A percentile compares a stretch with the other conserved stretches of the same genome.
These are phyloP conservation scores for Naganishia liquefaciens DNA, from an alignment of 1,284 basidiomycete species.

Conservation along the genomic window DNA sequence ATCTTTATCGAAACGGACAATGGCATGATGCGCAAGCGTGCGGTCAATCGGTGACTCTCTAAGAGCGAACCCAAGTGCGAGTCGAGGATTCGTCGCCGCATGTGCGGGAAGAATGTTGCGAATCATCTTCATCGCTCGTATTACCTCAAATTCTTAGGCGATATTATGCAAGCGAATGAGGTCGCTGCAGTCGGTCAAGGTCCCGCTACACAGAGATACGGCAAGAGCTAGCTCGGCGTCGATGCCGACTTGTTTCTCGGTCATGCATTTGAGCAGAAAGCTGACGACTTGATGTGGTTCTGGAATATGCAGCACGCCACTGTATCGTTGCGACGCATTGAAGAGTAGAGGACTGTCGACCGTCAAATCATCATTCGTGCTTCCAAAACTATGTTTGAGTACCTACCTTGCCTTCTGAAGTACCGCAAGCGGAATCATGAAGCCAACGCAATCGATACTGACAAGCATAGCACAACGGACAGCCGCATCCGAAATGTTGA, in stretches of 20 bases:
- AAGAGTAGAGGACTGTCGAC: not conserved
- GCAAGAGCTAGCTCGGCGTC: not conserved
- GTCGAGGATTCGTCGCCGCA: conserved; percentile 5
- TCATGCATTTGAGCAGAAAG: conserved; percentile 1
- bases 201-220: not conserved
- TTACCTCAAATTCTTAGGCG: not conserved
- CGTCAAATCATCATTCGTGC: not conserved
- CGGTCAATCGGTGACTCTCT: not conserved
- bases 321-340: not conserved
- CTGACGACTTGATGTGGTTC: not conserved
- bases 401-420: not conserved
- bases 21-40: not conserved
- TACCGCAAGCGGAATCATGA: not conserved
- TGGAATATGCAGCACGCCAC: not conserved
- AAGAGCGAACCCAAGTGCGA: conserved; percentile 2
- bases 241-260: not conserved
- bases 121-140: conserved; percentile 1
- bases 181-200: not conserved
- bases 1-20: not conserved
- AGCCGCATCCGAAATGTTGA: not conserved
- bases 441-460: not conserved
- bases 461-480: not conserved
- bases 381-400: not conserved
- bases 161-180: conserved; percentile 1
- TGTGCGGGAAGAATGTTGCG: not conserved